A percentile compares a stretch with the other conserved stretches of the same genome.
phyloP scores from a whole-genome alignment of 2,329 filamentous ascomycete species.

The Arthrinium phaeospermum region DNA sequence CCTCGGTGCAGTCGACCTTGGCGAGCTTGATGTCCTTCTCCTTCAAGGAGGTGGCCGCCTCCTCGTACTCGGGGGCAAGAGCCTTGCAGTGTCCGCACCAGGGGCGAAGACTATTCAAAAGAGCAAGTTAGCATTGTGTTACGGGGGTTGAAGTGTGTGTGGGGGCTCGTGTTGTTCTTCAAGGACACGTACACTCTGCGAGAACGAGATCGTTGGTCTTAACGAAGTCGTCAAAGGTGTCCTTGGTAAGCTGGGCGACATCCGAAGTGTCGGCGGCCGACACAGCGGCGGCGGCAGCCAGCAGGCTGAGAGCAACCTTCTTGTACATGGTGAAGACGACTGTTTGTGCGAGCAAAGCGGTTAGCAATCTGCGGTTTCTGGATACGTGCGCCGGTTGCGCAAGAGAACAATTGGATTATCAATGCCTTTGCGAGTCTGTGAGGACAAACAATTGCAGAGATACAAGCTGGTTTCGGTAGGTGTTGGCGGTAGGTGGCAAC shows the following conservation, averaged over 20 bases:
- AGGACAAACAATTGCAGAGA: background rate
- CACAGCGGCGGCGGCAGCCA: constrained; percentile 57
- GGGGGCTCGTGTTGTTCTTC: background rate
- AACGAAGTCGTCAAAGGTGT: constrained; percentile 87
- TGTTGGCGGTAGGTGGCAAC: background rate
- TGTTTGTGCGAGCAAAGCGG: constrained; percentile 5
- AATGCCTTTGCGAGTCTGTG: background rate
- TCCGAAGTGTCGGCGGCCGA: constrained; percentile 67
- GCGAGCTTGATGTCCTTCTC: constrained; percentile 85
- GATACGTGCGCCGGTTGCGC: background rate
- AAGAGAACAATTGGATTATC: background rate
- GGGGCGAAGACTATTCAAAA: constrained; percentile 76
- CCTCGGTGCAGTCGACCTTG: constrained; percentile 95
- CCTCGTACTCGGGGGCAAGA: constrained; percentile 89
- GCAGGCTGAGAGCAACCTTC: constrained; percentile 56
- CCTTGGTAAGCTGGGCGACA: constrained; percentile 82
- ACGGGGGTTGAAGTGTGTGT: background rate
- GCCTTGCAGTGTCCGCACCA: constrained; percentile 99
- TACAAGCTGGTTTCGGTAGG: too few relatives aligned
- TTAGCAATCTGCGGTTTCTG: background rate
- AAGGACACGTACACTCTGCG: constrained; percentile 77
- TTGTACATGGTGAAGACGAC: constrained; percentile 34
- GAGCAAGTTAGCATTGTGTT: constrained; percentile 42
- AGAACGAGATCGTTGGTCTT: constrained; percentile 87
- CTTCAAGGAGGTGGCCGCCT: constrained; percentile 82